Evolutionary conservation across 441 rosid genomes (phyloP), one percentile per base, ranked within the genome.

Genomic region (Cnidoscolus chayamansa): DNA sequence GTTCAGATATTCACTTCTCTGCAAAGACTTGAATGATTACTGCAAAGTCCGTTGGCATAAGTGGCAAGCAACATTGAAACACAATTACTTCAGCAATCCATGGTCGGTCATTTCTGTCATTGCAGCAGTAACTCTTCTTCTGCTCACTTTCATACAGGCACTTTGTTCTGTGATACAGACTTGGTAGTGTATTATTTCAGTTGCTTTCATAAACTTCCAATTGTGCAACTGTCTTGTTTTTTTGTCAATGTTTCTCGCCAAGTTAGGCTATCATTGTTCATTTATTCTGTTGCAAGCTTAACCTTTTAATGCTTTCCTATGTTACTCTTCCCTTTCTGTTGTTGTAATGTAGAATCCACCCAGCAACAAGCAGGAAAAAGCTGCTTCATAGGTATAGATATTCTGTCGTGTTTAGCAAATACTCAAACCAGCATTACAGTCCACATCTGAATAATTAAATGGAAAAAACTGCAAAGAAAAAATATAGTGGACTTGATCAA

Each of bases 41-140:
- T 69, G 72, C 40, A 69, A 69, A 57, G 64, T 69, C 15, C 64
- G 72, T 30, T 45, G 72, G 72, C 72, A 69, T 25, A 69, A 16
- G 63, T 69, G 72, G 72, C 51, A 69, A 30, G 65, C 65, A 25
- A 69, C 40, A 16, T 45, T 69, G 56, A 69, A 69, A 55, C 64
- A 69, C 55, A 20, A 57, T 43, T 69, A 69, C 56, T 69, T 69
- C 55, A 69, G 58, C 25, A 69, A 10, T 25, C 72, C 72, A 60
- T 45, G 72, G 72, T 55, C 65, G 1, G 53, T 43, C 55, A 57
- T 58, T 56, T 68, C 72, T 12, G 53, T 56, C 54, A 20, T 56
- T 57, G 72, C 55, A 19, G 72, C 65, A 15, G 32, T 58, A 45
- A 45, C 58, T 58, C 43, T 69, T 69, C 72, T 69, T 69, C 25